Evolutionary conservation across 176 grass and related monocot species (phyloP).

Genomic region (Oryza glaberrima): DNA sequence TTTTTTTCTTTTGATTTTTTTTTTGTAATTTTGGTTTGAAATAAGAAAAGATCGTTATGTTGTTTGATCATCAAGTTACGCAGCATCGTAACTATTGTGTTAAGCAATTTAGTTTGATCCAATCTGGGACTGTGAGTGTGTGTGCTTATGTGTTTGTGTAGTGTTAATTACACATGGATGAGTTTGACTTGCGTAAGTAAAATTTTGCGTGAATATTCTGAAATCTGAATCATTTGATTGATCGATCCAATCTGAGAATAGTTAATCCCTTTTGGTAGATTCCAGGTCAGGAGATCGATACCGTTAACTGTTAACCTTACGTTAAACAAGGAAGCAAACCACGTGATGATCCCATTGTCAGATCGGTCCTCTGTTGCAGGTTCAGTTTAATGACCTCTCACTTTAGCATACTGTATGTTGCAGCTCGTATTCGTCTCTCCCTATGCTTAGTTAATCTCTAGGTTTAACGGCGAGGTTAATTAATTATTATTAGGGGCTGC

Average conservation of each 20-base stretch:
- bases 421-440: too few species aligned
- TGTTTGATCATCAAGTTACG: neutral
- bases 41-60: neutral
- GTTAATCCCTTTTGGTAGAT: neutral
- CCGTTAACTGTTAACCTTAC: neutral
- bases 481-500: neutral
- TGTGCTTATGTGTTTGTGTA: neutral
- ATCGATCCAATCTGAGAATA: neutral
- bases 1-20: neutral
- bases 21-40: neutral
- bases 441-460: neutral
- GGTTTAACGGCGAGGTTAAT: neutral
- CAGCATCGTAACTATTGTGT: neutral
- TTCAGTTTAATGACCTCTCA: neutral
- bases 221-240: neutral
- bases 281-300: neutral
- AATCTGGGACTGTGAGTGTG: neutral
- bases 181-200: neutral
- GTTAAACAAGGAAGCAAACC: neutral
- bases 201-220: neutral
- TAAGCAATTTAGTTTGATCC: neutral
- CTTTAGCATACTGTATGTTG: neutral
- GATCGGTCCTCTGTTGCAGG: neutral
- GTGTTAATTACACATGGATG: neutral
- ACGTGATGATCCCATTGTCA: neutral